Percentiles rank a stretch among this genome's conserved stretches.
Evolutionary conservation across 208 protist species (phyloP).

Genomic region (Leishmania lainsoni): DNA sequence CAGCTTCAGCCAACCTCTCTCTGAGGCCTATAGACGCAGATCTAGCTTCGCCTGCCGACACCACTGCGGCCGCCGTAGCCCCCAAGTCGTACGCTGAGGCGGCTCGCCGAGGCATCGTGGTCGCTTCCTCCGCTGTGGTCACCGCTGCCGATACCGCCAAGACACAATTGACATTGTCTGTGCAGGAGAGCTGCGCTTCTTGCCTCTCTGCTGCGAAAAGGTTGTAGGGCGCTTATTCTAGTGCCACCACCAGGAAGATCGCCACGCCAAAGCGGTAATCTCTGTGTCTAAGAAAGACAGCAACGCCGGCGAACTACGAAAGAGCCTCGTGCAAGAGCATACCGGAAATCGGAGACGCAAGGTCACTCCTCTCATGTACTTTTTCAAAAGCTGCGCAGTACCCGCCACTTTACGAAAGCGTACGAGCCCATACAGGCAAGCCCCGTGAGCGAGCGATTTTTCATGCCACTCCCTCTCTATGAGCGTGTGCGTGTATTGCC

Average conservation of each 20-base stretch:
- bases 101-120: neutral
- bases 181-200: neutral
- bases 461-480: neutral
- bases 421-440: neutral
- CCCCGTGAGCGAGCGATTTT: neutral
- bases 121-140: neutral
- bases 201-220: neutral
- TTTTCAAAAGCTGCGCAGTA: neutral
- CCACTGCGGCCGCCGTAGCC: neutral
- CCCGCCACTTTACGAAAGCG: neutral
- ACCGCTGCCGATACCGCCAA: neutral
- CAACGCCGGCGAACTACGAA: neutral
- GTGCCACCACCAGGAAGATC: neutral
- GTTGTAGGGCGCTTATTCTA: neutral
- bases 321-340: neutral
- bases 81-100: conserved; percentile 12
- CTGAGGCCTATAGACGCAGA: neutral
- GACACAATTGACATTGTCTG: neutral
- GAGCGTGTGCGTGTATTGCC: neutral
- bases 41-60: neutral
- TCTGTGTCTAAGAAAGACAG: neutral
- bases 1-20: neutral
- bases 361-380: neutral
- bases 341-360: neutral
- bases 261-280: conserved; percentile 1